Evolutionary conservation across 2,329 filamentous ascomycete species (phyloP).

Genomic region (Byssoonygena ceratinophila): DNA sequence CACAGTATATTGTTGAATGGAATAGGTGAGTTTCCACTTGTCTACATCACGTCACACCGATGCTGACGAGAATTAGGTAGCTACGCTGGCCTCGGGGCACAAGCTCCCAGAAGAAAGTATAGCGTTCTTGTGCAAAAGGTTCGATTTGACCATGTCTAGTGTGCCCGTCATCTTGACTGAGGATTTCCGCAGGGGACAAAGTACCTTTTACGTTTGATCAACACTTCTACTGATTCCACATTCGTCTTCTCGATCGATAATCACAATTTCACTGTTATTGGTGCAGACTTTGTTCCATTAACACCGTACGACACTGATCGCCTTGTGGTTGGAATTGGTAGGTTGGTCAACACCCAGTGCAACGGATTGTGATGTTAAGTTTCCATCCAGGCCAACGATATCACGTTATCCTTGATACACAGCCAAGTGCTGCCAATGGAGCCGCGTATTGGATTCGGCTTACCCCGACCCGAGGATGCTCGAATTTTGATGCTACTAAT

Average conservation of each 20-base stretch:
- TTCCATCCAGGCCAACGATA: slow-evolving; percentile 29
- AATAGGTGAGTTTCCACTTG: slow-evolving; percentile 9
- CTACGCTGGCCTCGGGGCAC: slow-evolving; percentile 5
- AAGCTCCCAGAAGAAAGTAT: slow-evolving; percentile 8
- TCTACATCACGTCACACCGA: background rate
- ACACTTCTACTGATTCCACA: slow-evolving; percentile 40
- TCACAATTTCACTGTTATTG: slow-evolving; percentile 49
- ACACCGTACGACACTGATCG: slow-evolving; percentile 43
- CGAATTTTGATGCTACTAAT: slow-evolving; percentile 25
- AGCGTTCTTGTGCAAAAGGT: slow-evolving; percentile 12
- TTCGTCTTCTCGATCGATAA: slow-evolving; percentile 44
- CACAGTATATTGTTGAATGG: slow-evolving; percentile 20
- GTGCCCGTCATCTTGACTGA: background rate
- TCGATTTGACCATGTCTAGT: background rate
- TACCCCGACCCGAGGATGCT: slow-evolving; percentile 36
- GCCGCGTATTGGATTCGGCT: slow-evolving; percentile 36
- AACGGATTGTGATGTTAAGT: slow-evolving; percentile 3
- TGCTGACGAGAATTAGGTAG: background rate
- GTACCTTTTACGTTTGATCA: slow-evolving; percentile 28
- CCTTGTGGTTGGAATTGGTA: slow-evolving; percentile 38
- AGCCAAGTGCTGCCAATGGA: slow-evolving; percentile 18
- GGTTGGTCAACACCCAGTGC: slow-evolving; percentile 3
- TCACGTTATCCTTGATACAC: slow-evolving; percentile 27
- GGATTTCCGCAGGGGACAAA: slow-evolving; percentile 22
- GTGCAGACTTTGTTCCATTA: slow-evolving; percentile 49